Conservation (phyloP, 768 basidiomycete species). For the Pleurotus citrinopileatus region DNA sequence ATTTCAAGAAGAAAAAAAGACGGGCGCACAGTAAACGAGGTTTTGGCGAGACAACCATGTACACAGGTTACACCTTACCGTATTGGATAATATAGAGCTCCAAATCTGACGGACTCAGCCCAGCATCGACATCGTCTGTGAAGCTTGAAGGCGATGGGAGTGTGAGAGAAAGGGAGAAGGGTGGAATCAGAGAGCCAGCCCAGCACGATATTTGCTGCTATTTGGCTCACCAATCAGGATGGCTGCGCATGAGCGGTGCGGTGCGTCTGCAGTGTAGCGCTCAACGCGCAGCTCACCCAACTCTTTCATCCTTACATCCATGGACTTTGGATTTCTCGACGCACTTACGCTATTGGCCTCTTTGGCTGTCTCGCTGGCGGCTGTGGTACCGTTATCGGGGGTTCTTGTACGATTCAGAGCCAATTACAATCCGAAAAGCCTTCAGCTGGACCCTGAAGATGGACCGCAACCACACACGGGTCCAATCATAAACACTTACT, state of each 20-base stretch:
- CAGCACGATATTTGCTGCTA: too few relatives aligned
- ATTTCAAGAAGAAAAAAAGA: conserved; percentile 1
- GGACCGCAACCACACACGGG: conserved; percentile 74
- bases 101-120: too few relatives aligned
- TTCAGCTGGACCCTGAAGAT: conserved; percentile 77
- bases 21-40: conserved; percentile 32
- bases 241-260: too few relatives aligned
- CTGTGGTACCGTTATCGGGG: conserved; percentile 64
- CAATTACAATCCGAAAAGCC: conserved; percentile 83
- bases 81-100: too few relatives aligned
- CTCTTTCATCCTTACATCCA: conserved; percentile 13
- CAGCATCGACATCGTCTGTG: too few relatives aligned
- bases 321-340: conserved; percentile 33
- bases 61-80: too few relatives aligned
- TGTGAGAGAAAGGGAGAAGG: too few relatives aligned
- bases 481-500: conserved; percentile 73
- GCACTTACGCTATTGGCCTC: conserved; percentile 41
- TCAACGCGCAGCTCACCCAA: conserved; percentile 4
- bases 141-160: too few relatives aligned
- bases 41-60: conserved; percentile 16
- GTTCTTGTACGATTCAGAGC: conserved; percentile 75
- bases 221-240: too few relatives aligned
- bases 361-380: conserved; percentile 47
- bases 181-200: too few relatives aligned
- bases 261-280: conserved; percentile 3